Evolutionary conservation across 495 filamentous ascomycete genomes (phyloP), one percentile per base, ranked within the genome.

Genomic region (Echria macrotheca): DNA sequence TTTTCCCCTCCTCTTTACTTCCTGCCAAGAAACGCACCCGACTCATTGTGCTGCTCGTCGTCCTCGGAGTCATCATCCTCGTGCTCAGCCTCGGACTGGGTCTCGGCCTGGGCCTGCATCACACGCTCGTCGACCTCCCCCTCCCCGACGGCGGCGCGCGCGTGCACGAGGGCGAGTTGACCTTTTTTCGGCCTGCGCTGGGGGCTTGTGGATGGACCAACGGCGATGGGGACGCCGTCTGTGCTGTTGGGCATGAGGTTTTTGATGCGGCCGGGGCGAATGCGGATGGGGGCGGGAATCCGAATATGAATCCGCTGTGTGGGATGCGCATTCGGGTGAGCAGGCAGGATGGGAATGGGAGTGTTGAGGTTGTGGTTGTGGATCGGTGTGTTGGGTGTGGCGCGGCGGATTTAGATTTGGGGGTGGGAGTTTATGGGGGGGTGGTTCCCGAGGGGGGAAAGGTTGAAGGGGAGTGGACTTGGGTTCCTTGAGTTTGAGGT

Each of bases 351-450:
- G 28, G 28, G 6, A 12, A 64, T 25, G 56, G 58, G 10, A 80
- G 73, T 29, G 70, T 86, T 0, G 82, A 85, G 60, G 78, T 89
- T 4, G 81, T 63, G 32, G 81, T 94, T 0, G 85, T 89, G 11
- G 88, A 93, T 70, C 69, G 86, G 25, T 91, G 88, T 68, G 73
- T 58, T 11, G 83, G 80, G 0, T 91, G 88, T 58, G 51, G 66
- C 31, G 67, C 74, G 11, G 69, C 69, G 4, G 86, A 91, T 69
- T 47, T 91, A 9, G 86, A 91, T 69, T 71, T 87, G 15, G 82
- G 75, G 10, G 63, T 72, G 5, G 59, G 63, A 3, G 78, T 81
- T 9, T 91, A 91, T 62, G 65, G 72, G 21, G 56, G 71, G 46
- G 52, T 91, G 42, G 85, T 82, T 3, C 63, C 76, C 3, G 54